These are phyloP conservation scores for Heterobasidion irregulare DNA, from an alignment of 1,284 basidiomycete species.

Conservation along the genomic window DNA sequence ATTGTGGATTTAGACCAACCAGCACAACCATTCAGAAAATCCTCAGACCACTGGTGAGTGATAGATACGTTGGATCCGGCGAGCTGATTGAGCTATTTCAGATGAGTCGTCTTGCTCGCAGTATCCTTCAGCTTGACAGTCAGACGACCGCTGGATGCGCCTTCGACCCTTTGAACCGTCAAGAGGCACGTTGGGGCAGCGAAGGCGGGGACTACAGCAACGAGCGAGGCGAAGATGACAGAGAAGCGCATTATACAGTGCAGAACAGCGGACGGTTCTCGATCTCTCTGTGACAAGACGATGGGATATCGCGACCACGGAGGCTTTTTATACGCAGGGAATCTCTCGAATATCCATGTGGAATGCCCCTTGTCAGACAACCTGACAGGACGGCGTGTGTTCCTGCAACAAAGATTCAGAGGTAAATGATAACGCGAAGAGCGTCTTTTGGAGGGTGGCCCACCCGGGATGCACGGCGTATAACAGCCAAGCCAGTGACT, in stretches of 20 bases:
- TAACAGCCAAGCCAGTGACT: not conserved
- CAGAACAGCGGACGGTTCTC: not conserved
- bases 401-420: too few species aligned
- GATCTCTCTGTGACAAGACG: not conserved
- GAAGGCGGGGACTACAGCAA: slow-evolving; percentile 20
- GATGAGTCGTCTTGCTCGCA: slow-evolving; percentile 22
- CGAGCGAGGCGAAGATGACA: slow-evolving; percentile 15
- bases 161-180: slow-evolving; percentile 30
- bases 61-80: slow-evolving; percentile 23
- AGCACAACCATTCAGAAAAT: slow-evolving; percentile 48
- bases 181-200: slow-evolving; percentile 19
- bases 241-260: slow-evolving; percentile 18
- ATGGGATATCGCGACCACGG: too few species aligned
- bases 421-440: not conserved
- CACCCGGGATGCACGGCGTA: not conserved
- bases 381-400: too few species aligned
- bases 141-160: slow-evolving; percentile 26
- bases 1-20: slow-evolving; percentile 24
- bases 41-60: slow-evolving; percentile 27
- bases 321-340: not conserved
- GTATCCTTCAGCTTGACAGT: slow-evolving; percentile 56
- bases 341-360: not conserved
- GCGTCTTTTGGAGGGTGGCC: not conserved
- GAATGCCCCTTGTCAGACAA: not conserved
- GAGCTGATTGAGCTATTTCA: slow-evolving; percentile 24